These are phyloP conservation scores for Phytopythium oedochilum DNA, from an alignment of 352 stramenopile species.

Conservation along the genomic window DNA sequence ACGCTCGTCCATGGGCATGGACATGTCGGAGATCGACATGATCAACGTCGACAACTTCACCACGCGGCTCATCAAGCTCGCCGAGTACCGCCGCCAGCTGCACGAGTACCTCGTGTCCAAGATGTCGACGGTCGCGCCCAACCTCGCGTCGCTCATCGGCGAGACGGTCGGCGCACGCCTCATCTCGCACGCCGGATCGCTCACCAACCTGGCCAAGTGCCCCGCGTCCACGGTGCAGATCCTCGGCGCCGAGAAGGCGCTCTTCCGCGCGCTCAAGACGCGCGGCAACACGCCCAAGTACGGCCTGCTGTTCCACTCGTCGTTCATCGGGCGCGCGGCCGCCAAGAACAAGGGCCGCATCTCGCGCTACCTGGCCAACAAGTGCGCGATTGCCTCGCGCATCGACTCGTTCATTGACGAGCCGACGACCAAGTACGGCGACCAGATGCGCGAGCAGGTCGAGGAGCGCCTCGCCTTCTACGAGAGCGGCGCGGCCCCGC, in stretches of 20 bases:
- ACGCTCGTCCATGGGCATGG: constrained; percentile 98
- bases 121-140: constrained; percentile 98
- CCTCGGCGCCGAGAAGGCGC: constrained; percentile 99
- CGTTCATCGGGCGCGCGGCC: constrained; percentile 98
- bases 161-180: constrained; percentile 98
- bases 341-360: constrained; percentile 99
- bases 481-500: constrained; percentile 95
- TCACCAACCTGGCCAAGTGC: constrained; percentile 99
- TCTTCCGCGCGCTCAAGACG: constrained; percentile 99
- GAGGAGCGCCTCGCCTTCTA: constrained; percentile 99
- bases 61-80: constrained; percentile 97
- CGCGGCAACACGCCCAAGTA: constrained; percentile 99
- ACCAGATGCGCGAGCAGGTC: constrained; percentile 99
- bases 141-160: constrained; percentile 98
- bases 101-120: constrained; percentile 95
- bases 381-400: constrained; percentile 98
- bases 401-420: constrained; percentile 99
- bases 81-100: constrained; percentile 96
- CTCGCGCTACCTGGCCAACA: constrained; percentile 99
- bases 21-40: constrained; percentile 99
- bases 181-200: constrained; percentile 99
- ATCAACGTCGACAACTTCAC: constrained; percentile 99
- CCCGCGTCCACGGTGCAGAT: constrained; percentile 99
- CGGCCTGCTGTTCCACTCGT: constrained; percentile 99
- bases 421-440: constrained; percentile 95